Base-by-base conservation (phyloP, 2,329 filamentous ascomycete species). In the Gaeumannomyces tritici region DNA sequence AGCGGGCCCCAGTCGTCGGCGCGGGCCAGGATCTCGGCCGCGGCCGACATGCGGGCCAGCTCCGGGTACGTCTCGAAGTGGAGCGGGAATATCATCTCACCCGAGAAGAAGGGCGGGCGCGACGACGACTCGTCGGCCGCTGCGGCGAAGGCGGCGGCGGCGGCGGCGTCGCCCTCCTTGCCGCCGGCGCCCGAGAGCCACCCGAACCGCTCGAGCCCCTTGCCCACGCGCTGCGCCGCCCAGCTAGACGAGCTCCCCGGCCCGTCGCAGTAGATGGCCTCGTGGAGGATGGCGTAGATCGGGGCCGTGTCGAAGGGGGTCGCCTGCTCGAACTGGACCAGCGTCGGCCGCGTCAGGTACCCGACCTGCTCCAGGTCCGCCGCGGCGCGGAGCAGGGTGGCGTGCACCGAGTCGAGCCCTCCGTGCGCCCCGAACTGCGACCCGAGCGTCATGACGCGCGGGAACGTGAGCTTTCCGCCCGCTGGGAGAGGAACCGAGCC, bases 71-170 rank as follows among this genome's bases (percentile, higher is more conserved):
- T 88, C 51, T 92, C 85, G 67, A 96, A 93, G 80, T 93, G 89
- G 74, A 90, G 89, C 0, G 89, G 88, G 72, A 87, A 96, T 60
- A 96, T 84, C 91, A 96, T 97, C 76, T 98, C 93, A 64, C 93
- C 92, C 0, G 90, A 91, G 76, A 97, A 96, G 73, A 83, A 89
- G 27, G 95, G 77, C 0, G 88, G 87, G 2, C 76, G 71, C 7
- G 77, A n/a, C n/a, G n/a, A n/a, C n/a, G n/a, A 73, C 0, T 72
- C 71, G 11, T 66, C 66, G 24, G 65, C 64, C 1, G 68, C 66
- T n/a, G n/a, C n/a, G 42, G 68, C 66, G 47, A n/a, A n/a, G n/a
- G 65, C 33, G 9, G 9, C 65, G 28, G 24, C 47, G 29, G 29
- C 9, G 29, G 31, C 31, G 31, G 31, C 55, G 27, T 15, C 54